A percentile compares a stretch with the other conserved stretches of the same genome.
phyloP scores from a whole-genome alignment of 495 filamentous ascomycete species.

The Filosporella fistucella region DNA sequence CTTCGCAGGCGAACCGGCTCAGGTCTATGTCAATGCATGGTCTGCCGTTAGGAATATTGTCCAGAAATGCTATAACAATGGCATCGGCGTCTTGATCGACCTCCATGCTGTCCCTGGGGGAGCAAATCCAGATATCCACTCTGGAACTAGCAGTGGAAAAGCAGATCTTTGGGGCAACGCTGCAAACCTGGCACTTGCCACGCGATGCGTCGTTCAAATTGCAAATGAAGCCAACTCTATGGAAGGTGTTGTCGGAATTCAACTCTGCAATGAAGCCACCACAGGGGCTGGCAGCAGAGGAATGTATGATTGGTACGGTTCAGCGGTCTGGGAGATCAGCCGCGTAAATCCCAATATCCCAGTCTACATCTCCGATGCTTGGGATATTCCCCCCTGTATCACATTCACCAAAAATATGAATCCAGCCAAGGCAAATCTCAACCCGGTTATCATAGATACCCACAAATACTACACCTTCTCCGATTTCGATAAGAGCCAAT shows the following conservation, averaged over 20 bases:
- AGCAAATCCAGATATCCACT: conserved; percentile 44
- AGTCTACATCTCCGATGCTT: conserved; percentile 50
- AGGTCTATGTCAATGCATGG: conserved; percentile 52
- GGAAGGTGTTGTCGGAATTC: conserved; percentile 42
- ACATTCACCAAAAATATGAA: conserved; percentile 28
- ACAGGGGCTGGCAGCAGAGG: conserved; percentile 36
- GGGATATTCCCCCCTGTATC: conserved; percentile 37
- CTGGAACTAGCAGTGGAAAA: conserved; percentile 40
- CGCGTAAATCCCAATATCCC: conserved; percentile 41
- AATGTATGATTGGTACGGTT: conserved; percentile 50
- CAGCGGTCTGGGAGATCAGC: conserved; percentile 34
- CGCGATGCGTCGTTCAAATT: conserved; percentile 37
- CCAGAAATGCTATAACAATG: conserved; percentile 29
- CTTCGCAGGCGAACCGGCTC: conserved; percentile 33
- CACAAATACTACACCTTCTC: conserved; percentile 51
- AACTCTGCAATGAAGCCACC: conserved; percentile 48
- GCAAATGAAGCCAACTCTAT: conserved; percentile 34
- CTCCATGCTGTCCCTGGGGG: conserved; percentile 53
- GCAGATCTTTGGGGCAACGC: conserved; percentile 39
- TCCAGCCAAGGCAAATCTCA: conserved; percentile 9
- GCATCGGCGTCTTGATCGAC: conserved; percentile 52
- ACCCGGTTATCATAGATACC: conserved; percentile 48
- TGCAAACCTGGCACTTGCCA: conserved; percentile 30
- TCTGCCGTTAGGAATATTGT: conserved; percentile 35
- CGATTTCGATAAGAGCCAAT: conserved; percentile 35